Evolutionary conservation across 1,139 yeast species (phyloP).

Genomic region (Nakaseomyces kungkrabaensis): DNA sequence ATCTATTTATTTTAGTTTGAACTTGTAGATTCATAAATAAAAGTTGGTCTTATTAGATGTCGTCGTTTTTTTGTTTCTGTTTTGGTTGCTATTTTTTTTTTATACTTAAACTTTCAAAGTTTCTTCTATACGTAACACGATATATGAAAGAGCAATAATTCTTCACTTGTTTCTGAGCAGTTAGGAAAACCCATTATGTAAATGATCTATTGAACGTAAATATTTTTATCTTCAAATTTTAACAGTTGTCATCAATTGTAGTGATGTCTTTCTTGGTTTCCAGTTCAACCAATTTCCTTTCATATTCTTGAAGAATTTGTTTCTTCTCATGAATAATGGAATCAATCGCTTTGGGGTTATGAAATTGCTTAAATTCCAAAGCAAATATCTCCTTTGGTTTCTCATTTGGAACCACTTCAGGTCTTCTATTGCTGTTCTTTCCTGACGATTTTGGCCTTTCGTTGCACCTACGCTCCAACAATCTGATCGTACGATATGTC

Average conservation of each 20-base stretch:
- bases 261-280: no score
- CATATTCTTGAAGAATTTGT: background rate
- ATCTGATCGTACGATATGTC: conserved; percentile 59
- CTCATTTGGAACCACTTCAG: background rate
- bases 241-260: no score
- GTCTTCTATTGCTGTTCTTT: background rate
- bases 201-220: background rate
- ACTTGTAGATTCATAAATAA: no score
- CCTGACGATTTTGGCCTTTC: background rate
- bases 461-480: background rate
- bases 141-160: no score
- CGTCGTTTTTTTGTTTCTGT: no score
- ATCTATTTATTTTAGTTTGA: no score
- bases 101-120: no score
- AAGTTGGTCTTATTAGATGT: no score
- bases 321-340: background rate
- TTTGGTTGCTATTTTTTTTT: no score
- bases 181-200: no score
- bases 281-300: background rate
- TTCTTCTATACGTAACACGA: no score
- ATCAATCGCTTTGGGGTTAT: background rate
- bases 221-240: background rate
- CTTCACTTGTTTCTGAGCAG: no score
- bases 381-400: background rate
- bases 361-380: background rate